A percentile compares a stretch with the other conserved stretches of the same genome.
These are phyloP conservation scores for Schoenoplectus tabernaemontani DNA, from an alignment of 202 grass and related monocot genomes.

Conservation along the genomic window DNA sequence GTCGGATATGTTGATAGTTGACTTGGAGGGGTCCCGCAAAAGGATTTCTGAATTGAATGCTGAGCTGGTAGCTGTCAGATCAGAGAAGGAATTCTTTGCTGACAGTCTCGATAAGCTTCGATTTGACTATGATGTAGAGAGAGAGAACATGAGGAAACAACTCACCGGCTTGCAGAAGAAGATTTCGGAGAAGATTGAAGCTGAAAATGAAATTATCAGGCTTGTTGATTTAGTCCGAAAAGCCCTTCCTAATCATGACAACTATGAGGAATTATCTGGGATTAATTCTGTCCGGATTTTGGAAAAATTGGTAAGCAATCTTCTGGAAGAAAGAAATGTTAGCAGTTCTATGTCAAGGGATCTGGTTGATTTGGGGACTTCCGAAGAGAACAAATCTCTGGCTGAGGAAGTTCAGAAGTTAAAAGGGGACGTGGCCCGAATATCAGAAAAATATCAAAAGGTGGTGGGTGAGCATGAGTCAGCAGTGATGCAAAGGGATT, in stretches of 20 bases:
- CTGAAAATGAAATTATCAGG: slow-evolving; percentile 49
- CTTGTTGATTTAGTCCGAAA: slow-evolving; percentile 56
- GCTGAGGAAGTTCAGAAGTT: slow-evolving; percentile 28
- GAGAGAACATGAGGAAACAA: slow-evolving; percentile 63
- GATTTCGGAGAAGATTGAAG: slow-evolving; percentile 55
- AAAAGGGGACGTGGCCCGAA: slow-evolving; percentile 44
- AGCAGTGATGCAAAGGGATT: slow-evolving; percentile 5
- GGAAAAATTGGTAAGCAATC: slow-evolving; percentile 45
- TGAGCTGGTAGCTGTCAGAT: slow-evolving; percentile 65
- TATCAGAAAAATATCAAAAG: slow-evolving; percentile 42
- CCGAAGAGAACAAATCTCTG: slow-evolving; percentile 4
- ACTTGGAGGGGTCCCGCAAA: slow-evolving; percentile 80
- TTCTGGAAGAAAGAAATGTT: slow-evolving; percentile 42
- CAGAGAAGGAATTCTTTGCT: slow-evolving; percentile 80
- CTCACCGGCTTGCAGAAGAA: slow-evolving; percentile 55
- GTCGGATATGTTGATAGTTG: slow-evolving; percentile 83
- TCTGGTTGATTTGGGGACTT: neutral
- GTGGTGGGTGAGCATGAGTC: slow-evolving; percentile 2
- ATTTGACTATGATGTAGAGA: slow-evolving; percentile 76
- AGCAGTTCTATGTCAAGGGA: neutral
- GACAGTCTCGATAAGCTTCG: slow-evolving; percentile 73
- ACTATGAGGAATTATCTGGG: slow-evolving; percentile 34
- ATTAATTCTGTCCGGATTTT: slow-evolving; percentile 33
- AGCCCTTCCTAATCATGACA: slow-evolving; percentile 31
- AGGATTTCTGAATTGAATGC: slow-evolving; percentile 85